A percentile compares a stretch with the other conserved stretches of the same genome.
phyloP scores from a whole-genome alignment of 2,329 filamentous ascomycete species.

The Colletotrichum euphorbiae region DNA sequence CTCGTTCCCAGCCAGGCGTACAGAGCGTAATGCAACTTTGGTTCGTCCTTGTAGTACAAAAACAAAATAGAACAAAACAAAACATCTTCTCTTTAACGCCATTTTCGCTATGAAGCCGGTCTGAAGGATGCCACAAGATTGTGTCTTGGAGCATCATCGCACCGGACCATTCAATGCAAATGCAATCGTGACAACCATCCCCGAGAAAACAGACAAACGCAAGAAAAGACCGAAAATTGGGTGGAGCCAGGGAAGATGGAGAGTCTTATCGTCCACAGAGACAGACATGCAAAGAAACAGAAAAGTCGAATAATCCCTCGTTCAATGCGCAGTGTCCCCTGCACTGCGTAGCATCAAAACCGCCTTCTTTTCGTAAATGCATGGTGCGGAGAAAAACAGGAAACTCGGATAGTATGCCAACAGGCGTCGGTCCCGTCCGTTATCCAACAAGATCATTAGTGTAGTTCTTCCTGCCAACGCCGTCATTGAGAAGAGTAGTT shows the following conservation, averaged over 20 bases:
- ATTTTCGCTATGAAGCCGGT: conserved; percentile 14
- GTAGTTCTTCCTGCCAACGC: conserved; percentile 33
- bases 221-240: conserved; percentile 11
- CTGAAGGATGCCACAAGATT: background rate
- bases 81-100: conserved; percentile 20
- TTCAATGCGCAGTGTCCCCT: conserved; percentile 12
- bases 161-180: conserved; percentile 34
- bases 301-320: conserved; percentile 4
- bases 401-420: conserved; percentile 24
- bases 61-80: conserved; percentile 7
- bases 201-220: background rate
- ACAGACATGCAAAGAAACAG: conserved; percentile 24
- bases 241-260: conserved; percentile 11
- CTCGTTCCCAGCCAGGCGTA: conserved; percentile 15
- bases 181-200: conserved; percentile 31
- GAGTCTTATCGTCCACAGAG: conserved; percentile 17
- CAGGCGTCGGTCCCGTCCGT: conserved; percentile 3
- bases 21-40: conserved; percentile 4
- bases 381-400: conserved; percentile 14
- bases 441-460: conserved; percentile 40
- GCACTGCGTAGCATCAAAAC: conserved; percentile 13
- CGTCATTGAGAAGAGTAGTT: conserved; percentile 17
- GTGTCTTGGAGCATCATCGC: background rate
- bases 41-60: too few relatives aligned
- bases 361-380: conserved; percentile 27